Conservation (phyloP, 2,329 filamentous ascomycete species). For the Ceratocystis papillata region DNA sequence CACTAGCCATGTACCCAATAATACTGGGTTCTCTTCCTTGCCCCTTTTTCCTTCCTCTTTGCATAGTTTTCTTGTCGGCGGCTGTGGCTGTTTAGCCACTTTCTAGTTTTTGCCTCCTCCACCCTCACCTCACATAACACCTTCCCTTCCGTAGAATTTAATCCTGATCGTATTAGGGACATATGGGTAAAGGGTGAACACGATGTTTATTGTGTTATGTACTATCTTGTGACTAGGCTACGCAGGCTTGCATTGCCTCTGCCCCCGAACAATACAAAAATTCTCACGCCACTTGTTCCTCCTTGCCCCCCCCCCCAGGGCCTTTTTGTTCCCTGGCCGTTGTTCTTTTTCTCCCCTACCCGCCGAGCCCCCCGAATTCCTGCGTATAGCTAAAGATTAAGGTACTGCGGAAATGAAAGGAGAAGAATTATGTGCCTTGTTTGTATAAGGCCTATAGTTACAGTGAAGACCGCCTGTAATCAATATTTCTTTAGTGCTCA, state of each 20-base stretch:
- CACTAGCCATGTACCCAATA: neutral
- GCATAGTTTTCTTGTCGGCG: neutral
- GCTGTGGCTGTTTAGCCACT: neutral
- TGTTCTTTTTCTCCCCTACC: neutral
- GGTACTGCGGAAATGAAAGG: neutral
- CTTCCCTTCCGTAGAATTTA: neutral
- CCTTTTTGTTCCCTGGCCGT: neutral
- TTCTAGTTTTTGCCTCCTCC: neutral
- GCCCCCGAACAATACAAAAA: neutral
- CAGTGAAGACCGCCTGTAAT: neutral
- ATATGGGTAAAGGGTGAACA: neutral
- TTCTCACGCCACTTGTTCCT: neutral
- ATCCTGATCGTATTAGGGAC: neutral
- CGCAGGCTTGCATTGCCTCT: neutral
- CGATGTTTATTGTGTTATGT: neutral
- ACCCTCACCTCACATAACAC: neutral
- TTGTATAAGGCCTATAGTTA: too few species aligned
- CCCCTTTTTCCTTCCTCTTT: neutral
- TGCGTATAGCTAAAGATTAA: neutral
- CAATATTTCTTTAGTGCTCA: neutral
- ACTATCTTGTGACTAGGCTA: neutral
- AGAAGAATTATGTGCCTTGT: neutral
- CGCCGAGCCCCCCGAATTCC: neutral
- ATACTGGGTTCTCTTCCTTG: too few species aligned
- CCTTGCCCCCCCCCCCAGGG: neutral